These are phyloP conservation scores for Picea sitchensis DNA, from an alignment of 75 land plant genomes.

Conservation along the genomic window DNA sequence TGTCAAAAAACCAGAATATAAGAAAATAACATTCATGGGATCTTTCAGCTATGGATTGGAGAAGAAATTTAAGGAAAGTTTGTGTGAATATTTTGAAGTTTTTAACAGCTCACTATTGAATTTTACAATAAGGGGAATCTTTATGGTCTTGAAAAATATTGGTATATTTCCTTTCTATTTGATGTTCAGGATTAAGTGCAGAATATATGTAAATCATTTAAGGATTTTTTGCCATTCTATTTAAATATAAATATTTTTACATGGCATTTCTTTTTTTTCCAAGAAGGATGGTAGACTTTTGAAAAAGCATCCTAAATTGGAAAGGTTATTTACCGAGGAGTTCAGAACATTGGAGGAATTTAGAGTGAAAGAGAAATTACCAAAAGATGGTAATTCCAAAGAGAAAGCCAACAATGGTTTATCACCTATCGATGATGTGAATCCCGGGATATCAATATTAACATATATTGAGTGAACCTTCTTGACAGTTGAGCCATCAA, in stretches of 20 bases:
- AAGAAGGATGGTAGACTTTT: conserved; percentile 46
- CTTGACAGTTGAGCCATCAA: background rate
- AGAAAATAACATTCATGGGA: background rate
- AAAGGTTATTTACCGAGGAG: conserved; percentile 69
- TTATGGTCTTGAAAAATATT: conserved; percentile 99
- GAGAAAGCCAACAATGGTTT: conserved; percentile 1
- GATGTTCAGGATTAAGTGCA: background rate
- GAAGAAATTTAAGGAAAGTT: conserved; percentile 70
- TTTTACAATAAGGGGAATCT: conserved; percentile 87
- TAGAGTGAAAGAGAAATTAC: conserved; percentile 46
- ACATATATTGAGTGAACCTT: background rate
- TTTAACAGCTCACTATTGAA: conserved; percentile 58
- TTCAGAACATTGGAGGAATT: conserved; percentile 74
- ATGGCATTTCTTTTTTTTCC: conserved; percentile 91
- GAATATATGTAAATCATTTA: background rate
- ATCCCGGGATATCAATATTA: background rate
- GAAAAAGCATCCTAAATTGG: conserved; percentile 80
- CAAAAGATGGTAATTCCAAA: conserved; percentile 11
- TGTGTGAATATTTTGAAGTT: conserved; percentile 85
- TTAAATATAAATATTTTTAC: conserved; percentile 2
- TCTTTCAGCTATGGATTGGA: conserved; percentile 91
- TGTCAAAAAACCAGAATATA: background rate
- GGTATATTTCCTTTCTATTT: conserved; percentile 37
- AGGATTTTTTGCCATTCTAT: background rate
- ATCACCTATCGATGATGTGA: background rate